A percentile compares a stretch with the other conserved stretches of the same genome.
Conservation (phyloP, 352 stramenopile species). For the Phytophthora rubi region DNA sequence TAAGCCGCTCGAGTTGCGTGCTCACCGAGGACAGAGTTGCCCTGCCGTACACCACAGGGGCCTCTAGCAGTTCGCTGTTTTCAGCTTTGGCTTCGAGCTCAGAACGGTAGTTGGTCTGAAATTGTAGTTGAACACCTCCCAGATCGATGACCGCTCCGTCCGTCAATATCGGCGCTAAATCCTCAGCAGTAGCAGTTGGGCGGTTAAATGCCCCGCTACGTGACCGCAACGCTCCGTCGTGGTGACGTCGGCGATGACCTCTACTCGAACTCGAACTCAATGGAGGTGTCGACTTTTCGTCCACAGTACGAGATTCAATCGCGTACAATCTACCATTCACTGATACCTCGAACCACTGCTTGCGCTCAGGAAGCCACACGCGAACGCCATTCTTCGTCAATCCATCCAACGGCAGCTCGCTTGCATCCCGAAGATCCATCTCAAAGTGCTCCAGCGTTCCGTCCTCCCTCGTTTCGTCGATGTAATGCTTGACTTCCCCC, state of each 20-base stretch:
- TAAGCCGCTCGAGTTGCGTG: constrained; percentile 69
- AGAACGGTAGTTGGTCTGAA: constrained; percentile 53
- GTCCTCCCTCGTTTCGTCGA: constrained; percentile 31
- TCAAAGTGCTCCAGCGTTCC: constrained; percentile 55
- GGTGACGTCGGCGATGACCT: constrained; percentile 23
- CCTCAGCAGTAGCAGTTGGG: constrained; percentile 44
- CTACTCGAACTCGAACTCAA: constrained; percentile 14
- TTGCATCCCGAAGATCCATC: constrained; percentile 43
- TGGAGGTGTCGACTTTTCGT: background rate
- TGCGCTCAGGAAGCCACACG: constrained; percentile 74
- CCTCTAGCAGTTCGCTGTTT: constrained; percentile 31
- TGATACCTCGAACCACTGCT: constrained; percentile 83
- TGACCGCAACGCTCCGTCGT: constrained; percentile 22
- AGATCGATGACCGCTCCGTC: constrained; percentile 81
- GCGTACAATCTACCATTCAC: constrained; percentile 80
- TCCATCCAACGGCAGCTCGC: constrained; percentile 61
- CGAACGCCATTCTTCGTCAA: constrained; percentile 86
- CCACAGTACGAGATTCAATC: constrained; percentile 55
- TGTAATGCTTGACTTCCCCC: constrained; percentile 19
- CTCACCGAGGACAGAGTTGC: constrained; percentile 54
- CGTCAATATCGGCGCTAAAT: constrained; percentile 55
- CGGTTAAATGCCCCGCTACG: constrained; percentile 77
- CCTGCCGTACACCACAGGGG: constrained; percentile 40
- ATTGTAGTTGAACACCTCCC: constrained; percentile 79
- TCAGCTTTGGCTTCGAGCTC: constrained; percentile 34